Evolutionary conservation across 2,329 filamentous ascomycete genomes (phyloP).

Genomic region (Trichophyton rubrum): DNA sequence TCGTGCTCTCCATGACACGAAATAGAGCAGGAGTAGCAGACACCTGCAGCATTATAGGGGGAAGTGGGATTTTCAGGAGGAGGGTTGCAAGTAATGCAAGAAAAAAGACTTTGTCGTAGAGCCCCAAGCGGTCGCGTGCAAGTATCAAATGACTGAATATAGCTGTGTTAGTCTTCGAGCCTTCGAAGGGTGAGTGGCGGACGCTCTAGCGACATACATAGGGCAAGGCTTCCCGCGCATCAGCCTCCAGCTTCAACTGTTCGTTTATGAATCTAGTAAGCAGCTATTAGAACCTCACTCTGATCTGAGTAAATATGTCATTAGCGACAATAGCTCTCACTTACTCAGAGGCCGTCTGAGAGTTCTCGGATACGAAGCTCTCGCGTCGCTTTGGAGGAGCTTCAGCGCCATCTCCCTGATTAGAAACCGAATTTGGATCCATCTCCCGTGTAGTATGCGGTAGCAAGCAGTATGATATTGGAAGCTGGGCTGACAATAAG

Average conservation of each 20-base stretch:
- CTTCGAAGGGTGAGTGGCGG: slow-evolving; percentile 2
- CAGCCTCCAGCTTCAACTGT: slow-evolving; percentile 82
- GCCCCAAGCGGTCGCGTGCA: slow-evolving; percentile 86
- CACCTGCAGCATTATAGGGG: slow-evolving; percentile 59
- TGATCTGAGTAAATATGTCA: background rate
- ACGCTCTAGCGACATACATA: slow-evolving; percentile 48
- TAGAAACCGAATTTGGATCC: background rate
- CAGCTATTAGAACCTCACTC: background rate
- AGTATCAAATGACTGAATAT: slow-evolving; percentile 67
- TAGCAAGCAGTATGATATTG: too few relatives aligned
- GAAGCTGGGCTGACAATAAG: too few relatives aligned
- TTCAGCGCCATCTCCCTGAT: background rate
- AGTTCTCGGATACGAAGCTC: slow-evolving; percentile 42
- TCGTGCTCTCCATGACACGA: slow-evolving; percentile 92
- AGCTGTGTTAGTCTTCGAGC: slow-evolving; percentile 9
- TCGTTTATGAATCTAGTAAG: slow-evolving; percentile 63
- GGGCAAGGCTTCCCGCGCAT: slow-evolving; percentile 86
- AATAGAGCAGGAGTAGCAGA: slow-evolving; percentile 95
- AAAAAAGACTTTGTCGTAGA: slow-evolving; percentile 77
- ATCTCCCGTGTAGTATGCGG: background rate
- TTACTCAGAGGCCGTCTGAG: slow-evolving; percentile 62
- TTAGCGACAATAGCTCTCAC: slow-evolving; percentile 9
- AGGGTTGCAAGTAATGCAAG: slow-evolving; percentile 87
- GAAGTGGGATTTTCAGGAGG: slow-evolving; percentile 43
- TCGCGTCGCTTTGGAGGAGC: slow-evolving; percentile 20